Base-by-base conservation (phyloP, 495 filamentous ascomycete species). In the Aspergillus ostianus region DNA sequence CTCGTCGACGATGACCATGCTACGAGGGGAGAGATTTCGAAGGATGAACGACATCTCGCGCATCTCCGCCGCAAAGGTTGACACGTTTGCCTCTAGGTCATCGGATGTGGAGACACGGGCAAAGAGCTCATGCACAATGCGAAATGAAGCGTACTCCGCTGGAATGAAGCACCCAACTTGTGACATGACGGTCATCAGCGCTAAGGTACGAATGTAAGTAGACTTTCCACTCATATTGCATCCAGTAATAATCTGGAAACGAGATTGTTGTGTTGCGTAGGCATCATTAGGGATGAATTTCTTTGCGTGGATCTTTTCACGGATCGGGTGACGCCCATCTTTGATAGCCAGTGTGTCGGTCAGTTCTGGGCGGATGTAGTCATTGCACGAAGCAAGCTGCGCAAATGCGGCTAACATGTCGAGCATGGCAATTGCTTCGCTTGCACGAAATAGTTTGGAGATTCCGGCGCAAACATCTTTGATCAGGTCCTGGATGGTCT, bases 141-240 rank as follows among this genome's bases (percentile, higher is more conserved):
- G 88, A 57, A 98, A 89, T 0, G 87, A 84, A 2, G 92, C 94
- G 67, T 89, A 92, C 26, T 84, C 70, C 8, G 93, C 94, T 4
- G 94, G 94, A 4, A 97, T 87, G 71, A 94, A 98, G 63, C 85
- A 91, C 27, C 94, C 94, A 58, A 95, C 86, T 65, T 98, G 94
- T 5, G 91, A 91, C 91, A 98, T 94, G 51, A 98, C 83, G 27
- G 87, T 83, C 70, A 93, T 86, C 10, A 98, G 77, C 18, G 93
- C 91, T 46, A 97, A 78, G 7, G 86, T 88, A 59, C 91, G 87
- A 67, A 98, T 96, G 74, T 95, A 98, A 0, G 93, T 98, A 60
- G 91, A 91, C 69, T 97, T 97, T n/a, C 94, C 94, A 65, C 91
- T 95, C 95, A 97, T 98, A 71, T 98, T 98, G 72, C 91, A 94